phyloP scores from a whole-genome alignment of 2,329 filamentous ascomycete genomes.

The Tolypocladium ophioglossoides region DNA sequence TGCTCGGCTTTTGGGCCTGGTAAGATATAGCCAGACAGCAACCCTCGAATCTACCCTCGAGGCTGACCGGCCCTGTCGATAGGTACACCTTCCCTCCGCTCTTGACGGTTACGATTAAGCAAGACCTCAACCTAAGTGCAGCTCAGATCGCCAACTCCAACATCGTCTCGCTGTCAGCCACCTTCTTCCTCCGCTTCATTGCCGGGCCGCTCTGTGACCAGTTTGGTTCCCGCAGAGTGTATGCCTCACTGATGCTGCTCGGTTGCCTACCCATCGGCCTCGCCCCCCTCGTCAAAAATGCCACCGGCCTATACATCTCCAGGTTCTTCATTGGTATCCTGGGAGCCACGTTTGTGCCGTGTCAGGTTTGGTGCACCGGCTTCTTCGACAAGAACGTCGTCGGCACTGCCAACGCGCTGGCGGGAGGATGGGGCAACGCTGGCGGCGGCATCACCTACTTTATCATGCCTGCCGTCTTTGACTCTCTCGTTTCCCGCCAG shows the following conservation, averaged over 20 bases:
- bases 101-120: constrained; percentile 65
- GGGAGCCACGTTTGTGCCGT: constrained; percentile 70
- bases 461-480: constrained; percentile 82
- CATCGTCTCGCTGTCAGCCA: constrained; percentile 64
- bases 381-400: constrained; percentile 93
- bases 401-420: constrained; percentile 76
- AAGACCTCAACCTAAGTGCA: constrained; percentile 62
- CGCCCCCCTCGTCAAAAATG: constrained; percentile 61
- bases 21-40: constrained; percentile 8
- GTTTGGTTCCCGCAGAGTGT: constrained; percentile 72
- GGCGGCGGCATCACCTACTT: constrained; percentile 91
- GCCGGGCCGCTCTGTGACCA: constrained; percentile 78
- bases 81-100: constrained; percentile 78
- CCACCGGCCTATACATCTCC: constrained; percentile 53
- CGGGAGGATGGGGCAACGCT: constrained; percentile 76
- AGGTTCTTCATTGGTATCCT: constrained; percentile 77
- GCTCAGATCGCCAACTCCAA: constrained; percentile 79
- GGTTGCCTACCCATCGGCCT: constrained; percentile 75
- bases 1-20: constrained; percentile 85
- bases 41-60: no score
- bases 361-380: constrained; percentile 85
- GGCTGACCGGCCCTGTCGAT: background rate
- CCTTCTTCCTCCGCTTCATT: constrained; percentile 63
- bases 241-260: constrained; percentile 63
- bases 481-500: constrained; percentile 53